Evolutionary conservation across 441 rosid species (phyloP).

Genomic region (Sinapis alba): DNA sequence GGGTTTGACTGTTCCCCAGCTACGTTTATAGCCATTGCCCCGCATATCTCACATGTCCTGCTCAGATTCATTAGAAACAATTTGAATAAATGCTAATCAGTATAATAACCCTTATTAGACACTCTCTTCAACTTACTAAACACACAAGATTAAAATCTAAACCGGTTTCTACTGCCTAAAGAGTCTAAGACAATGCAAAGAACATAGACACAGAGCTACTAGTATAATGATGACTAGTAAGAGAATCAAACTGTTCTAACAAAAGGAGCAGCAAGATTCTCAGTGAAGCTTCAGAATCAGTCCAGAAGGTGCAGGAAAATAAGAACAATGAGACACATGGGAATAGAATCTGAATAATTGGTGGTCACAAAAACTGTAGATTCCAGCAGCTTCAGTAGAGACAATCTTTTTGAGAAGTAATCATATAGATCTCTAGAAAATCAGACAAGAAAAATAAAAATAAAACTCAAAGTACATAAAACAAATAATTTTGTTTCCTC

Average conservation of each 20-base stretch:
- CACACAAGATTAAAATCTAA: conserved; percentile 5
- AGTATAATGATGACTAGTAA: neutral
- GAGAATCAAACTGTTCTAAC: neutral
- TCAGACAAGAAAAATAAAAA: conserved; percentile 27
- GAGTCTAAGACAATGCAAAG: neutral
- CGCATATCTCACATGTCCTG: conserved; percentile 58
- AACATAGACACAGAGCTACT: neutral
- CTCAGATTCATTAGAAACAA: conserved; percentile 8
- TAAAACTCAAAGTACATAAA: conserved; percentile 16
- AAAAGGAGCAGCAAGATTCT: conserved; percentile 7
- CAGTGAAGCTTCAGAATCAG: conserved; percentile 20
- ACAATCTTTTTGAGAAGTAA: conserved; percentile 31
- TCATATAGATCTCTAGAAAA: conserved; percentile 33
- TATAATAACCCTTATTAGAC: neutral
- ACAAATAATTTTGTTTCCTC: conserved; percentile 29
- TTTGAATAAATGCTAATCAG: conserved; percentile 3
- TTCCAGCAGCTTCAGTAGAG: conserved; percentile 30
- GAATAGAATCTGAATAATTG: conserved; percentile 9
- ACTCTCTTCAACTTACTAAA: conserved; percentile 7
- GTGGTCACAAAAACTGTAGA: conserved; percentile 29
- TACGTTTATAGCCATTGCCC: conserved; percentile 47
- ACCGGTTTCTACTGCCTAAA: conserved; percentile 11
- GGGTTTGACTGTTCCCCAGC: conserved; percentile 41
- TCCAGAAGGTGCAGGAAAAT: neutral
- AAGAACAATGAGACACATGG: conserved; percentile 18